A percentile compares a stretch with the other conserved stretches of the same genome.
Evolutionary conservation across 805 yeast genomes (phyloP).

Genomic region (Kodamaea neixiangensis): DNA sequence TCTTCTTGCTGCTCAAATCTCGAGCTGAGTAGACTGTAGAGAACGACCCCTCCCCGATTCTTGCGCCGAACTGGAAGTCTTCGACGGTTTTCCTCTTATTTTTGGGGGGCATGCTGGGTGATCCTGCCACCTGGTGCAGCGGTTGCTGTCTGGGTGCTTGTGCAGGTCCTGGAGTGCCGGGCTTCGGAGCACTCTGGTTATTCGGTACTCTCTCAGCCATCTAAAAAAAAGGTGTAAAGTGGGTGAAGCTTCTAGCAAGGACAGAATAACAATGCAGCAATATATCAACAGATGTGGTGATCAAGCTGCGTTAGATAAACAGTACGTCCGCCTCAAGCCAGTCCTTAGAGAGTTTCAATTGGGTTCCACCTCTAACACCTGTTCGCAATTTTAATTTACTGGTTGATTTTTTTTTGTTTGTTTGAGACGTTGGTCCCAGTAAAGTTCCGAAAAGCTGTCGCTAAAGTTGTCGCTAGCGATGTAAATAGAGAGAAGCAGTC

Average conservation of each 20-base stretch:
- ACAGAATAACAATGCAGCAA: too few relatives aligned
- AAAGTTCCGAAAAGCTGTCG: background rate
- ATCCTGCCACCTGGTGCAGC: background rate
- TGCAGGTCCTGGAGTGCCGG: background rate
- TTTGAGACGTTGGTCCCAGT: background rate
- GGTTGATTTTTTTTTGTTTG: background rate
- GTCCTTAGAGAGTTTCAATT: background rate
- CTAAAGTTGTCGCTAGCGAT: background rate
- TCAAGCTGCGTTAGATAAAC: background rate
- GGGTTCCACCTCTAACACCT: background rate
- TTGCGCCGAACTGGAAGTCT: constrained; percentile 86
- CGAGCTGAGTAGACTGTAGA: constrained; percentile 90
- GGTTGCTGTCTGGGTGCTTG: background rate
- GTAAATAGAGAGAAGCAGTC: background rate
- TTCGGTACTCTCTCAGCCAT: background rate
- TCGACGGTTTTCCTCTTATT: constrained; percentile 55
- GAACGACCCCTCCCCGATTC: constrained; percentile 94
- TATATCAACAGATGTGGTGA: background rate
- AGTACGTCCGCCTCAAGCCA: background rate
- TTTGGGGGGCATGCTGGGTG: background rate
- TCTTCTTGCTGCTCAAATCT: constrained; percentile 68
- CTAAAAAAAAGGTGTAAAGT: background rate
- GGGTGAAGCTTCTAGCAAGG: background rate
- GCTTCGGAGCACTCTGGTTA: background rate
- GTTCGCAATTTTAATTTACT: constrained; percentile 2